phyloP scores from a whole-genome alignment of 1,139 yeast genomes.

The Saccharomyces hybrid region DNA sequence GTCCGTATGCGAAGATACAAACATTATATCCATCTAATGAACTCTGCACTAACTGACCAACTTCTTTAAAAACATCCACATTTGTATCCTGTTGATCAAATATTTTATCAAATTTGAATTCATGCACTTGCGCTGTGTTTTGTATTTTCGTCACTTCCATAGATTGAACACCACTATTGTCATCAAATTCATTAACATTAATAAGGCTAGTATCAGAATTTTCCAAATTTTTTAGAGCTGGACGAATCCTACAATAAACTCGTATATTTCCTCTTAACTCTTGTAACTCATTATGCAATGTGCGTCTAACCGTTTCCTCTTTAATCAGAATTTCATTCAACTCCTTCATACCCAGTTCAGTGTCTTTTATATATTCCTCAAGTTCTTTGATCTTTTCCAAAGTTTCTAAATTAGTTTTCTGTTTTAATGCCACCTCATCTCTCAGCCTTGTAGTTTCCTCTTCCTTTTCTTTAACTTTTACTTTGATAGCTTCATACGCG shows the following conservation, averaged over 20 bases:
- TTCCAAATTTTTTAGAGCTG: conserved; percentile 34
- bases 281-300: conserved; percentile 67
- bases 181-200: conserved; percentile 43
- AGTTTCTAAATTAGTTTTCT: conserved; percentile 14
- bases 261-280: conserved; percentile 88
- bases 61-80: conserved; percentile 65
- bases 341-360: conserved; percentile 24
- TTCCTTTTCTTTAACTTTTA: conserved; percentile 7
- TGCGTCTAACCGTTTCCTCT: conserved; percentile 54
- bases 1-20: conserved; percentile 95
- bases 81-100: conserved; percentile 53
- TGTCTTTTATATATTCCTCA: conserved; percentile 25
- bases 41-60: conserved; percentile 81
- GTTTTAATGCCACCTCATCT: conserved; percentile 7
- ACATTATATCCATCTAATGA: conserved; percentile 88
- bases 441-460: conserved; percentile 16
- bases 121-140: conserved; percentile 26
- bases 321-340: conserved; percentile 34
- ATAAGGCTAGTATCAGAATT: conserved; percentile 35
- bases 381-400: conserved; percentile 19
- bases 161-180: conserved; percentile 39
- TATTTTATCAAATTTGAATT: conserved; percentile 71
- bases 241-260: conserved; percentile 82
- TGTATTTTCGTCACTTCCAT: conserved; percentile 26
- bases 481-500: conserved; percentile 8